These are phyloP conservation scores for Serendipita sp. DNA, from an alignment of 768 basidiomycete species.

Conservation along the genomic window DNA sequence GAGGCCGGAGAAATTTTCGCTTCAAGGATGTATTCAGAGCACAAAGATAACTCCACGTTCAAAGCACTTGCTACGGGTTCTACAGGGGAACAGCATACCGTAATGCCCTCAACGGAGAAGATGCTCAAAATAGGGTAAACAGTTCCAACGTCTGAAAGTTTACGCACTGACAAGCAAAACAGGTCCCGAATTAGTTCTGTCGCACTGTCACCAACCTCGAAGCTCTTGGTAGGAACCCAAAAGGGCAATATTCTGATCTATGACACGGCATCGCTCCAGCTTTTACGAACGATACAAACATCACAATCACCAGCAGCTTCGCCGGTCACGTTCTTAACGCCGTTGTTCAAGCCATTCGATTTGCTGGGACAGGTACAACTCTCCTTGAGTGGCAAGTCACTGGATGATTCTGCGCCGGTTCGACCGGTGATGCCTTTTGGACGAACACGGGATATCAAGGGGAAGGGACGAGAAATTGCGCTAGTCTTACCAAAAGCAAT, in stretches of 20 bases:
- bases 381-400: conserved; percentile 22
- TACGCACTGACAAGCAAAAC: conserved; percentile 6
- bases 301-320: conserved; percentile 18
- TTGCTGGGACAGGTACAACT: conserved; percentile 67
- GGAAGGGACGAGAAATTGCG: conserved; percentile 57
- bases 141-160: conserved; percentile 6
- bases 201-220: conserved; percentile 60
- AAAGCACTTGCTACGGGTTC: background rate
- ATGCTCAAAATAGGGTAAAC: conserved; percentile 57
- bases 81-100: background rate
- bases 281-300: conserved; percentile 61
- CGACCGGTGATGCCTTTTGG: conserved; percentile 57
- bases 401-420: conserved; percentile 46
- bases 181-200: conserved; percentile 49
- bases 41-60: conserved; percentile 19
- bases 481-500: conserved; percentile 34
- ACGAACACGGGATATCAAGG: conserved; percentile 49
- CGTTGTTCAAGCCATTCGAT: conserved; percentile 77
- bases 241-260: conserved; percentile 63
- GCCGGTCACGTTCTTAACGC: conserved; percentile 57
- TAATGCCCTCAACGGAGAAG: background rate
- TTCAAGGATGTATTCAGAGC: conserved; percentile 46
- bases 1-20: conserved; percentile 38
- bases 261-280: conserved; percentile 82
- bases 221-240: conserved; percentile 69